phyloP scores from a whole-genome alignment of 2,329 filamentous ascomycete genomes.

The Thielaviopsis populi region DNA sequence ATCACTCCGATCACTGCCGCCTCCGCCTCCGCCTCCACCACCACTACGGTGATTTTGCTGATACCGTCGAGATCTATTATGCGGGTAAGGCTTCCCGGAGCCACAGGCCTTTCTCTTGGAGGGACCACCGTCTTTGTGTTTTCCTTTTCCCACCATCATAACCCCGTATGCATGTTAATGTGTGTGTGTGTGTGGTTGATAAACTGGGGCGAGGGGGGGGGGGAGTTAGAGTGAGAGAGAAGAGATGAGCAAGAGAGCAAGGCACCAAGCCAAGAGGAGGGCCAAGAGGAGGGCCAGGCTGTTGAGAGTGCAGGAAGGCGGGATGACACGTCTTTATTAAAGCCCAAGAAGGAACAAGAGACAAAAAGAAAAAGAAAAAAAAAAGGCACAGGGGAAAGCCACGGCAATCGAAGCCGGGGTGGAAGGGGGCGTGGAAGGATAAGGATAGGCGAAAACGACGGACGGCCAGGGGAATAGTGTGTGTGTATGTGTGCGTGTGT shows the following conservation, averaged over 20 bases:
- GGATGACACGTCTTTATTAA: slow-evolving; percentile 4
- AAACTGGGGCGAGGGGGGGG: neutral
- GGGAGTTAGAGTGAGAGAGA: neutral
- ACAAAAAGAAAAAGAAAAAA: neutral
- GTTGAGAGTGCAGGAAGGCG: neutral
- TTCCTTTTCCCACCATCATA: slow-evolving; percentile 8
- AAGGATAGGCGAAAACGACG: neutral
- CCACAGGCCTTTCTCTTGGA: slow-evolving; percentile 1
- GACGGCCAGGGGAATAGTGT: neutral
- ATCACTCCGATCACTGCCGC: neutral
- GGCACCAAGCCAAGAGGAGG: no score
- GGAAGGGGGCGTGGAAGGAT: neutral
- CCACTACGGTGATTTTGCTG: neutral
- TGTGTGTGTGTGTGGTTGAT: neutral
- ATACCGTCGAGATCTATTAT: neutral
- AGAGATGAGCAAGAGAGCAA: neutral
- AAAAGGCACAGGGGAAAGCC: neutral
- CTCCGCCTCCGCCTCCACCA: neutral
- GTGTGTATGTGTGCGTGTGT: neutral
- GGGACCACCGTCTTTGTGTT: slow-evolving; percentile 1
- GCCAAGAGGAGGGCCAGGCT: neutral
- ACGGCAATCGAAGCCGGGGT: neutral
- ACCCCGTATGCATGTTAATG: slow-evolving; percentile 8
- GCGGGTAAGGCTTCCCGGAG: neutral
- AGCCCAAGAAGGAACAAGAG: neutral